Conservation (phyloP, 2,329 filamentous ascomycete species). For the Fusarium lyarnte region DNA sequence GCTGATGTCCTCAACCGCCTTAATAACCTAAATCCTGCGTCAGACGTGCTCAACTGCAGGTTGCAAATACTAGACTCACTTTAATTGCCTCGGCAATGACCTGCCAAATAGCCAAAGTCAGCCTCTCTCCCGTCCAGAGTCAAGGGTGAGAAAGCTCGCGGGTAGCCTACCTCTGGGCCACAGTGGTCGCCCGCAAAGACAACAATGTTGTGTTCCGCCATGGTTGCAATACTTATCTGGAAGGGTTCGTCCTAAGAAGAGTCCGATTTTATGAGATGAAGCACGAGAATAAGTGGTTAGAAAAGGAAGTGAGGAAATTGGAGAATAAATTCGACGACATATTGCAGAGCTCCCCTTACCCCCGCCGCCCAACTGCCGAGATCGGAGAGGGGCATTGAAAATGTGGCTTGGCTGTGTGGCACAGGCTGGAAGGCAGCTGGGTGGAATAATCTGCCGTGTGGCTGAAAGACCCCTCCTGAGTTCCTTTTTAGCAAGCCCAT, state of each 20-base stretch:
- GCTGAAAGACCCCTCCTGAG: constrained; percentile 26
- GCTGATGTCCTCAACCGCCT: constrained; percentile 77
- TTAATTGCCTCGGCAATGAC: constrained; percentile 88
- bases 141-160: not conserved
- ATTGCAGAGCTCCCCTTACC: not conserved
- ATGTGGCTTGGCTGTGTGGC: not conserved
- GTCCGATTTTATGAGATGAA: not conserved
- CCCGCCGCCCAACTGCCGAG: not conserved
- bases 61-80: constrained; percentile 56
- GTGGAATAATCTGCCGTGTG: not conserved
- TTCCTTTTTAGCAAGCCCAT: not conserved
- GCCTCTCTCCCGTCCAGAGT: not conserved
- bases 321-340: not conserved
- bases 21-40: constrained; percentile 72
- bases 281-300: not conserved
- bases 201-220: constrained; percentile 81
- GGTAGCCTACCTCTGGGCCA: constrained; percentile 77
- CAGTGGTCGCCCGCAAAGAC: constrained; percentile 87
- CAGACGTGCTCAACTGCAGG: not conserved
- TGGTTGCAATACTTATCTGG: constrained; percentile 45
- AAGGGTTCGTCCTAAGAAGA: not conserved
- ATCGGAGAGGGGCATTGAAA: not conserved
- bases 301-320: not conserved
- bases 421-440: not conserved
- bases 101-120: constrained; percentile 48